These are phyloP conservation scores for Apiospora pterosperma DNA, from an alignment of 2,329 filamentous ascomycete genomes.

Conservation along the genomic window DNA sequence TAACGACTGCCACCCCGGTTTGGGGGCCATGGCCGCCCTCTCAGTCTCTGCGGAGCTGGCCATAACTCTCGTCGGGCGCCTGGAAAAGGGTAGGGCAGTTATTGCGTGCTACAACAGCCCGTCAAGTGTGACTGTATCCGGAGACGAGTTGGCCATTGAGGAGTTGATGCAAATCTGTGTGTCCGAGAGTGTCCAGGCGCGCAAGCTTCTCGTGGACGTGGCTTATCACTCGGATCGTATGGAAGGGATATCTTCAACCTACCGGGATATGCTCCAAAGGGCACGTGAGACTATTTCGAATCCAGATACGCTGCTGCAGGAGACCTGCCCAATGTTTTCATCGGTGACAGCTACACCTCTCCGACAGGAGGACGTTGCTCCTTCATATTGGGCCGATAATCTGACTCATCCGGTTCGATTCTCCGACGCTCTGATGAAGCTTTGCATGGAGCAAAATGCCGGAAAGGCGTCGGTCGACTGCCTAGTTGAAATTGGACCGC, in stretches of 20 bases:
- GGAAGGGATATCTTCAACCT: conserved; percentile 19
- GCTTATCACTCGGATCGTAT: conserved; percentile 31
- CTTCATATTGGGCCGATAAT: conserved; percentile 19
- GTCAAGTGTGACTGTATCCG: conserved; percentile 18
- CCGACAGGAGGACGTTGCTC: conserved; percentile 10
- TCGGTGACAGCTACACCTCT: no score
- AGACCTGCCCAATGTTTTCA: background rate
- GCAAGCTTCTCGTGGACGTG: conserved; percentile 12
- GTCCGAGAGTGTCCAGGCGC: conserved; percentile 12
- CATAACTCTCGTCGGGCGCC: no score
- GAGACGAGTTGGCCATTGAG: conserved; percentile 13
- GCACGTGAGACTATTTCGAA: conserved; percentile 11
- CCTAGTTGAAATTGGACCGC: conserved; percentile 28
- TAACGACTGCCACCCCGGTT: conserved; percentile 3
- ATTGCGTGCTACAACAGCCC: conserved; percentile 21
- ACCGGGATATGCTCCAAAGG: conserved; percentile 12
- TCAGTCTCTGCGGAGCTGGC: no score
- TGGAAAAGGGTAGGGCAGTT: conserved; percentile 7
- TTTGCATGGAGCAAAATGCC: conserved; percentile 4
- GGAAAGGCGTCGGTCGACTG: conserved; percentile 16
- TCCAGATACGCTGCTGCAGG: background rate
- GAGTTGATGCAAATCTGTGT: conserved; percentile 9
- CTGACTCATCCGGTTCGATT: conserved; percentile 22
- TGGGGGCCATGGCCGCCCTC: no score
- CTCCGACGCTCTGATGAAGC: conserved; percentile 15